Base-by-base conservation (phyloP, 306 rosid species). In the Geum urbanum region DNA sequence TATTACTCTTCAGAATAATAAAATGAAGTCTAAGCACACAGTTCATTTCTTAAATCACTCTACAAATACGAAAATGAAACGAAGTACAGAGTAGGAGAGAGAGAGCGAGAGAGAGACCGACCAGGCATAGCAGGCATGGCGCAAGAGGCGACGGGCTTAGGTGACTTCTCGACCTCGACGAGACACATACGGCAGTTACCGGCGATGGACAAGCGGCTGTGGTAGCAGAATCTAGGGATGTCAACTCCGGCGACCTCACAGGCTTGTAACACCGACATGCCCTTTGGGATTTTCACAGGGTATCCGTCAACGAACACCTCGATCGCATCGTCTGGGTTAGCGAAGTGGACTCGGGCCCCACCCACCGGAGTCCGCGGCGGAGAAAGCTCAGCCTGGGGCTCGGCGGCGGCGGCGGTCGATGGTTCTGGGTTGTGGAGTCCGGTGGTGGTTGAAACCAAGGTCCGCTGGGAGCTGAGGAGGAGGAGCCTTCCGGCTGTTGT, bases 41-140 rank as follows among this genome's bases (percentile, higher is more conserved):
- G 37, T 32, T 32, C 37, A 32, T 32, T 2, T 32, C 37, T 32
- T 32, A 32, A 32, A 32, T 32, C 37, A 32, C 37, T 32, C 37
- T 32, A 32, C 37, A 32, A 32, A 2, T 32, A 32, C 4, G 37
- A 32, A 32, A 32, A 32, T 32, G 37, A 32, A 32, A 32, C 2
- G 37, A 32, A 32, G 37, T 32, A 32, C 37, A 32, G 37, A 32
- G 37, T 32, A 32, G 37, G 37, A 32, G 37, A 32, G 37, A 32
- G 37, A 32, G 37, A 32, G 57, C 32, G 73, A 39, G 35, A 48
- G 16, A 20, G 11, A 16, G 49, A 20, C 60, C 10, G 24, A 92
- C 98, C 97, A 71, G 99, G 99, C 73, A 94, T 97, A 59, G 99
- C 99, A n/a, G 99, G 99, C 99, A 94, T 94, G 84, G 99, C 99